Conservation (phyloP, 2,329 filamentous ascomycete species). For the Sclerotinia borealis region DNA sequence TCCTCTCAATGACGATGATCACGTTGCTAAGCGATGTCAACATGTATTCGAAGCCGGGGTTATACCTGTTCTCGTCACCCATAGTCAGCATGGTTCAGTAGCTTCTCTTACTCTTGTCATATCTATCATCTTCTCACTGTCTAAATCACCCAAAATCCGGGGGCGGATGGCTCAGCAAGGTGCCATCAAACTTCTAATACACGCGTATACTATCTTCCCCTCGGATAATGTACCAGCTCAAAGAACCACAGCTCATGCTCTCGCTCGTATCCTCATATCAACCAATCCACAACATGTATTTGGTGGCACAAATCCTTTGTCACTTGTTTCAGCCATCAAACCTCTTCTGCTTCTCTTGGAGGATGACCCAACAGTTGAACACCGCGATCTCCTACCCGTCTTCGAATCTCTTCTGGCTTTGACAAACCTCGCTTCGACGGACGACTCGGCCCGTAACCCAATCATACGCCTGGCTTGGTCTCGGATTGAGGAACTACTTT, state of each 20-base stretch:
- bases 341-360: slow-evolving; percentile 71
- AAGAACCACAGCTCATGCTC: slow-evolving; percentile 67
- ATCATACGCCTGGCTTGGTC: slow-evolving; percentile 72
- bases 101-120: slow-evolving; percentile 67
- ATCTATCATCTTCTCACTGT: slow-evolving; percentile 71
- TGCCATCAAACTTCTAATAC: slow-evolving; percentile 77
- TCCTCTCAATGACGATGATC: slow-evolving; percentile 67
- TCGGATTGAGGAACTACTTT: slow-evolving; percentile 74
- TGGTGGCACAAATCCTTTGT: slow-evolving; percentile 64
- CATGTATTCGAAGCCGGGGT: slow-evolving; percentile 72
- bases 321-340: slow-evolving; percentile 73
- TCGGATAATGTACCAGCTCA: slow-evolving; percentile 43
- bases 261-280: slow-evolving; percentile 80
- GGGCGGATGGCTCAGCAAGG: slow-evolving; percentile 86
- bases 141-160: slow-evolving; percentile 66
- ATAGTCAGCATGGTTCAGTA: slow-evolving; percentile 65
- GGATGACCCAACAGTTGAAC: slow-evolving; percentile 54
- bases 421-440: slow-evolving; percentile 83
- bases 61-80: slow-evolving; percentile 69
- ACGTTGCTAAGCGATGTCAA: slow-evolving; percentile 70
- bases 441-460: slow-evolving; percentile 53
- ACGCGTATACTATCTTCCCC: slow-evolving; percentile 58
- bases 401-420: slow-evolving; percentile 90
- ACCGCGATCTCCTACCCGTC: slow-evolving; percentile 74
- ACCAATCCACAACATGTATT: slow-evolving; percentile 83